A percentile compares a stretch with the other conserved stretches of the same genome.
Conservation (phyloP, 352 stramenopile genomes). For the Paralagenidium karlingii region DNA sequence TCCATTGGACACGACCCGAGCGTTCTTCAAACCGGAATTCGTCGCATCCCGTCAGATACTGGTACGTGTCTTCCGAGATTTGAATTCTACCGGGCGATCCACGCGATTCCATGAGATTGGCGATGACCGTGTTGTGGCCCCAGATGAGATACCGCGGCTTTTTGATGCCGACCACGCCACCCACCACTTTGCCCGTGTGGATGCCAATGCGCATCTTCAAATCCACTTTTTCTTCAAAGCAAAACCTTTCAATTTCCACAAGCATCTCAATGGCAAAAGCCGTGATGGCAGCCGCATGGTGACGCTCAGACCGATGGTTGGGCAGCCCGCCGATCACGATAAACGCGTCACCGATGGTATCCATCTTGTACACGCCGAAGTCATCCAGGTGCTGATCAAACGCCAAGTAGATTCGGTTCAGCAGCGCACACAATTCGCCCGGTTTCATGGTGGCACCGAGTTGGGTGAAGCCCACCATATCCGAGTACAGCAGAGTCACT, state of each 20-base stretch:
- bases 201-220: conserved; percentile 81
- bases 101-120: conserved; percentile 69
- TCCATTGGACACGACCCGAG: conserved; percentile 29
- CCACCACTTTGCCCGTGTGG: conserved; percentile 72
- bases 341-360: conserved; percentile 77
- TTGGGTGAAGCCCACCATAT: conserved; percentile 78
- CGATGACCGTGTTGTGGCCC: conserved; percentile 65
- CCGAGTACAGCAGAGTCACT: conserved; percentile 76
- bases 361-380: conserved; percentile 80
- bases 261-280: conserved; percentile 79
- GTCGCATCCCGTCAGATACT: conserved; percentile 26
- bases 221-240: conserved; percentile 36
- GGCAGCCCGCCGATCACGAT: conserved; percentile 69
- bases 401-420: conserved; percentile 72
- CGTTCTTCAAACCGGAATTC: conserved; percentile 43
- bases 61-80: conserved; percentile 44
- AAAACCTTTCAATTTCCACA: conserved; percentile 72
- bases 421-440: conserved; percentile 52
- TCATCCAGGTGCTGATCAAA: conserved; percentile 75
- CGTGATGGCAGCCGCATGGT: conserved; percentile 60
- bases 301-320: conserved; percentile 50
- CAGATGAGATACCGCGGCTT: conserved; percentile 81
- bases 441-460: conserved; percentile 46
- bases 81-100: conserved; percentile 41
- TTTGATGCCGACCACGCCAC: conserved; percentile 71